Conservation (phyloP, 495 filamentous ascomycete genomes). For the Aspergillus coremiiformis region DNA sequence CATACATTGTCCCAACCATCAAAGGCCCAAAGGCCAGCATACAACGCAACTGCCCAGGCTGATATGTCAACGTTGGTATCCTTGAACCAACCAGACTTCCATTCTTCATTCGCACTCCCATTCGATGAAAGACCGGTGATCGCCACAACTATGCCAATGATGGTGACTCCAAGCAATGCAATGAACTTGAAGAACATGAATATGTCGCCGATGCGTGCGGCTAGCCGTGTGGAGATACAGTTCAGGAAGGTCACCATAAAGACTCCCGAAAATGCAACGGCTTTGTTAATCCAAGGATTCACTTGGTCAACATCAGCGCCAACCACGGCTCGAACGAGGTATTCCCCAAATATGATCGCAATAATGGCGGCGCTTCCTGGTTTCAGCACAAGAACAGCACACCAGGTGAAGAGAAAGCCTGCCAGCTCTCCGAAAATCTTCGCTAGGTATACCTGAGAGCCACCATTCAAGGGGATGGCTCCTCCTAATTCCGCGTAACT, state of each 20-base stretch:
- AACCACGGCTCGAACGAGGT: conserved; percentile 77
- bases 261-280: conserved; percentile 71
- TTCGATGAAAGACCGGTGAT: conserved; percentile 71
- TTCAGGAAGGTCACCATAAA: conserved; percentile 74
- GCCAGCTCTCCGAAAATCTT: conserved; percentile 93
- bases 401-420: conserved; percentile 94
- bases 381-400: conserved; percentile 87
- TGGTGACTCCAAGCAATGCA: conserved; percentile 76
- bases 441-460: conserved; percentile 82
- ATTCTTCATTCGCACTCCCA: conserved; percentile 71
- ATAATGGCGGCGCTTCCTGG: conserved; percentile 91
- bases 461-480: conserved; percentile 92
- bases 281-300: conserved; percentile 85
- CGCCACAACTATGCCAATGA: conserved; percentile 86
- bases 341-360: conserved; percentile 96
- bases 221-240: conserved; percentile 81
- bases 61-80: conserved; percentile 71
- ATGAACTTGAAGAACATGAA: conserved; percentile 98
- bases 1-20: conserved; percentile 98
- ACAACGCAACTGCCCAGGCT: conserved; percentile 84
- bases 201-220: conserved; percentile 74
- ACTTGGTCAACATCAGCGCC: conserved; percentile 69
- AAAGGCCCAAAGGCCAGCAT: conserved; percentile 95
- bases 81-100: conserved; percentile 90
- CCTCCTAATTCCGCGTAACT: conserved; percentile 95